phyloP scores from a whole-genome alignment of 2,329 filamentous ascomycete genomes.

The Stenocarpella maydis region DNA sequence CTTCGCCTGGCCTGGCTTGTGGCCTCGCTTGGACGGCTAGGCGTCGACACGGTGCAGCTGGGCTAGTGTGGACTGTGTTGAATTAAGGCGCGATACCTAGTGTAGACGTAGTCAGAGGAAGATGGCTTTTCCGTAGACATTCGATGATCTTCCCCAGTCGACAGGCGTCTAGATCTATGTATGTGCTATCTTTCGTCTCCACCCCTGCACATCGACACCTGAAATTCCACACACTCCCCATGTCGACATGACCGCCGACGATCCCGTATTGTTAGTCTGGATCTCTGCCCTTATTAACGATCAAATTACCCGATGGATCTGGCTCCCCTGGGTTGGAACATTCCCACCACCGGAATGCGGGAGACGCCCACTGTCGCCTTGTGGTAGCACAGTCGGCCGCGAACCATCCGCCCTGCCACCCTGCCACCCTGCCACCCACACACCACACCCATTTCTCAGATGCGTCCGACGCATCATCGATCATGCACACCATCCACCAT shows the following conservation, averaged over 20 bases:
- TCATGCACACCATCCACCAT: background rate
- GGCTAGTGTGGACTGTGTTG: too few relatives aligned
- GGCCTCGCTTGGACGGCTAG: conserved; percentile 16
- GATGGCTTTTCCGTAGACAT: background rate
- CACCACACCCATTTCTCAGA: background rate
- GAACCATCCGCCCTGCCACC: background rate
- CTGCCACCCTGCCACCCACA: background rate
- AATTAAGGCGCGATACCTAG: too few relatives aligned
- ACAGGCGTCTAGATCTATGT: background rate
- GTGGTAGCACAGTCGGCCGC: conserved; percentile 20
- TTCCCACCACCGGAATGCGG: conserved; percentile 1
- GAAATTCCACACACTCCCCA: background rate
- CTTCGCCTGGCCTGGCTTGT: too few relatives aligned
- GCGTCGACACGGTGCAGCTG: background rate
- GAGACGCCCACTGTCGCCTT: conserved; percentile 2
- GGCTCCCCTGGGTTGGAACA: conserved; percentile 16
- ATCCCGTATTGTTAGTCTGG: conserved; percentile 18
- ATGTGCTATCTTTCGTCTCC: background rate
- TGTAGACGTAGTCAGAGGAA: too few relatives aligned
- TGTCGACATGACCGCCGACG: background rate
- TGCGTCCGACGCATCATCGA: background rate
- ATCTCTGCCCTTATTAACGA: conserved; percentile 16
- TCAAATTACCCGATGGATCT: conserved; percentile 26
- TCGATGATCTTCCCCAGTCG: background rate
- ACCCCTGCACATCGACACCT: conserved; percentile 5